A percentile compares a stretch with the other conserved stretches of the same genome.
Conservation (phyloP, 2,329 filamentous ascomycete genomes). For the Purpureocillium takamizusanense region DNA sequence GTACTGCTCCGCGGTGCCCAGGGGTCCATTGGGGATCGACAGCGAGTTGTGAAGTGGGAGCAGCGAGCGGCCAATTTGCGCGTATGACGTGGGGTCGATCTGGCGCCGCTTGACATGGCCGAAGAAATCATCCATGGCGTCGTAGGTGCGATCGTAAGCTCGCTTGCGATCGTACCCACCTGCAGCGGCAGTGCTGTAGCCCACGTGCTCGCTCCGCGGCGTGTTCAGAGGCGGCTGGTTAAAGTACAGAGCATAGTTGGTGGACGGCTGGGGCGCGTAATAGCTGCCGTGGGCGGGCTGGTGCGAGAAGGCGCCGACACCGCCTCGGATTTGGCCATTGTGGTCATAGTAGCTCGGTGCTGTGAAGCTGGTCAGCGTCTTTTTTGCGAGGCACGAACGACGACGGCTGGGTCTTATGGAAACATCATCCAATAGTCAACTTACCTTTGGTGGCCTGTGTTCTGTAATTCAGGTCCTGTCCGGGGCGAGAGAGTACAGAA, state of each 20-base stretch:
- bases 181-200: conserved; percentile 41
- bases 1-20: conserved; percentile 42
- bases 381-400: neutral
- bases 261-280: conserved; percentile 46
- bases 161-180: conserved; percentile 68
- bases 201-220: conserved; percentile 51
- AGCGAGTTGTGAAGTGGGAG: conserved; percentile 69
- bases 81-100: conserved; percentile 82
- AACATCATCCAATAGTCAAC: conserved; percentile 10
- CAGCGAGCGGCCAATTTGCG: conserved; percentile 82
- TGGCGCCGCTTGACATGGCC: conserved; percentile 85
- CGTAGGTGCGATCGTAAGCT: conserved; percentile 76
- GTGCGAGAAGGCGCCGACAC: conserved; percentile 45
- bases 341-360: conserved; percentile 56
- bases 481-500: conserved; percentile 57
- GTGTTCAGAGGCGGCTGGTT: conserved; percentile 50
- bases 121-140: conserved; percentile 90
- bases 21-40: conserved; percentile 46
- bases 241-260: conserved; percentile 71
- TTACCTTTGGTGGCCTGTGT: conserved; percentile 43
- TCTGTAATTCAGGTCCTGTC: conserved; percentile 48
- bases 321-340: conserved; percentile 52
- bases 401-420: neutral
- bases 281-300: conserved; percentile 45
- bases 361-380: conserved; percentile 18